Conservation (phyloP, 495 filamentous ascomycete genomes). For the Melanomma pulvis-pyrius region DNA sequence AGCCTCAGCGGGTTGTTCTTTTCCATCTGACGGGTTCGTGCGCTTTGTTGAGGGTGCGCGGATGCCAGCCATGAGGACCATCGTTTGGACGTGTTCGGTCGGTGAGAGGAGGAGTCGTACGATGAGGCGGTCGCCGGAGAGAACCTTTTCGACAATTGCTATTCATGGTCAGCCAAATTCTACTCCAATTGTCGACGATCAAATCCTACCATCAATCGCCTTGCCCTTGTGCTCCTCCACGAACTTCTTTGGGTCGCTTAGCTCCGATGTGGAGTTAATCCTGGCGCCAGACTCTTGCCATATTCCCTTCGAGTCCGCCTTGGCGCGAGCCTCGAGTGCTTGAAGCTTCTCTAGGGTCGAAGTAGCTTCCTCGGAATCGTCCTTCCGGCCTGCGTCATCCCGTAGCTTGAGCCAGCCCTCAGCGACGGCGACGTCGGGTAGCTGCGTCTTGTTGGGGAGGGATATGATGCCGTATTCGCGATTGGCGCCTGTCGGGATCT, state of each 20-base stretch:
- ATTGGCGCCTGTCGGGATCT: conserved; percentile 74
- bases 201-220: conserved; percentile 62
- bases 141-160: conserved; percentile 78
- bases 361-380: conserved; percentile 74
- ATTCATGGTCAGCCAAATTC: conserved; percentile 10
- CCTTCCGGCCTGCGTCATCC: conserved; percentile 86
- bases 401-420: conserved; percentile 90
- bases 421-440: conserved; percentile 78
- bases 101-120: conserved; percentile 77
- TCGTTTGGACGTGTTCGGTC: conserved; percentile 77
- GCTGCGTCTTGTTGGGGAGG: conserved; percentile 59
- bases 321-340: conserved; percentile 77
- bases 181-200: background rate
- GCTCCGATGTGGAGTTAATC: conserved; percentile 78
- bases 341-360: conserved; percentile 74
- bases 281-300: conserved; percentile 63
- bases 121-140: conserved; percentile 87
- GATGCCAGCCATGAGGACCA: conserved; percentile 88
- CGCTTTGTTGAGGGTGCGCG: conserved; percentile 84
- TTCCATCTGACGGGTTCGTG: conserved; percentile 70
- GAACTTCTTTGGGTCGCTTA: conserved; percentile 70
- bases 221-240: conserved; percentile 77
- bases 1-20: conserved; percentile 81
- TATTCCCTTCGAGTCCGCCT: conserved; percentile 72
- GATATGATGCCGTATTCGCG: conserved; percentile 83